Evolutionary conservation across 768 basidiomycete species (phyloP), one percentile per base, ranked within the genome.

Genomic region (Gymnopilus dilepis): DNA sequence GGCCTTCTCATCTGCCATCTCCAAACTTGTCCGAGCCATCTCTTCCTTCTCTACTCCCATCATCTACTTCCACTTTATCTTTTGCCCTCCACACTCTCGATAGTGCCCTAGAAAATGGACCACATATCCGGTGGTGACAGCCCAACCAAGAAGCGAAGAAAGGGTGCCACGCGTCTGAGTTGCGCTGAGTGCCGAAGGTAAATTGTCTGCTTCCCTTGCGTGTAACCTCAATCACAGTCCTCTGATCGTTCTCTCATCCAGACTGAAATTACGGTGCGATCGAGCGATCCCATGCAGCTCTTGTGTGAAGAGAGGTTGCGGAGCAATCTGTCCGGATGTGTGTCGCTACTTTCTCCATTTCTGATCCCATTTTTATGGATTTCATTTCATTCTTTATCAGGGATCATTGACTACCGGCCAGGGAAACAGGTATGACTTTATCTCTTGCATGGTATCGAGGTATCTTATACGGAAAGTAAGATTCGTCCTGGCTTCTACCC

Each of bases 131-230:
- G 64, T 30, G 57, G 58, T 12, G 66, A 77, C 4, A 74, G 71
- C 60, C 76, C 78, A 2, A 61, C 77, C 1, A 88, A 86, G 75
- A 87, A 87, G 70, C 80, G 86, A 33, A 79, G 86, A 71, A 88
- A 87, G 64, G 90, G 90, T 38, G 90, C 91, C 6, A 90, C 88
- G 5, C 83, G 91, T 42, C 80, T 92, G 47, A 91, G 89, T 12
- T 92, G 91, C 69, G 91, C 91, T 24, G 91, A 93, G 66, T 93
- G 91, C 70, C 82, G 91, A 71, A 83, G 91, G 90, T 88, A 62
- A 48, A 57, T 17, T 58, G 41, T 40, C 52, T 28, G 17, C 30
- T 8, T 26, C 19, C 41, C 34, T 37, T n/a, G 37, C 22, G n/a
- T 51, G 40, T 30, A 12, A 34, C 24, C 13, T 30, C 48, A 15